Base-by-base conservation (phyloP, 352 stramenopile genomes). In the Phytopythium sindhum region DNA sequence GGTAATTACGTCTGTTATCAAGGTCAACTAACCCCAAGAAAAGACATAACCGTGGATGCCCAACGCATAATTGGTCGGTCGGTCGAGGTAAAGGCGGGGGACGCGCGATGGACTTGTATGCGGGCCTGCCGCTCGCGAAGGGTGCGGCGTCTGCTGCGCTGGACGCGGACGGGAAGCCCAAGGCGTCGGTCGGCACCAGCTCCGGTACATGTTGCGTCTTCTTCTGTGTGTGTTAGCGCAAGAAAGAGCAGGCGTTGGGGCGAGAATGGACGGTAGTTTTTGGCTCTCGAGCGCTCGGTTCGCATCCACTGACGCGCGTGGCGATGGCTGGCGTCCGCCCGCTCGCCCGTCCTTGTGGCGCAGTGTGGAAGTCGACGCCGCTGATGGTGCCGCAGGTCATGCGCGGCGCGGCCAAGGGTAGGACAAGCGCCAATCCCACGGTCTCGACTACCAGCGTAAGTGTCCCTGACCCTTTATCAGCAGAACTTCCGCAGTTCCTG, bases 91-190 rank as follows among this genome's bases (percentile, higher is more conserved):
- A 53, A 14, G 21, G n/a, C 14, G 10, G 12, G 23, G 26, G 12
- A 29, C n/a, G 3, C 0, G 45, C 23, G 37, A 93, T 93, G 84
- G 84, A 93, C 81, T 60, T 94, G 63, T 94, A 94, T 63, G 85
- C 74, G 3, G 85, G 91, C 57, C 65, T 94, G 52, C 80, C 83
- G 72, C 73, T 88, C 53, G 84, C 81, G 33, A 88, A 89, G 31
- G 80, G 84, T 57, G 75, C 78, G 52, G 58, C 80, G 60, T 78
- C 79, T 45, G 64, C 75, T 12, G 78, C 75, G 57, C 72, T 84
- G 61, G 80, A 75, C 39, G 68, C 68, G 14, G 69, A 90, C 23
- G 76, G 67, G 12, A 90, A 86, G 58, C 70, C 72, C 64, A 88
- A 81, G 69, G 37, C 63, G 3, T 41, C 73, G 41, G 29, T 69